Evolutionary conservation across 2,329 filamentous ascomycete species (phyloP).

Genomic region (Periconia sp.): DNA sequence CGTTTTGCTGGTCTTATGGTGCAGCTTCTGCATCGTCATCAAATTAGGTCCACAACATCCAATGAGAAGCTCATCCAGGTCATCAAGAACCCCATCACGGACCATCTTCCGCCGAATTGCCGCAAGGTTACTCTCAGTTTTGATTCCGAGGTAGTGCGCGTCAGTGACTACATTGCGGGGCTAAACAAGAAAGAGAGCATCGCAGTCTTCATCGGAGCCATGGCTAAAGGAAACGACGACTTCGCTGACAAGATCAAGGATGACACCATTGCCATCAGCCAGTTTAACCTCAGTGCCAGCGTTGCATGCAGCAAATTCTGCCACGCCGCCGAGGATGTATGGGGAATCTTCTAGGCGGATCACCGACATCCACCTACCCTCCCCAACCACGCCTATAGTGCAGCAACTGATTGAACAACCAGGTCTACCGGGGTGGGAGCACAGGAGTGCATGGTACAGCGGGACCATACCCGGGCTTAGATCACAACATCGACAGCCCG

Average conservation of each 20-base stretch:
- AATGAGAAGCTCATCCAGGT: constrained; percentile 97
- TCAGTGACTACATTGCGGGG: constrained; percentile 83
- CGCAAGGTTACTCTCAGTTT: constrained; percentile 97
- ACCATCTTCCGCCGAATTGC: constrained; percentile 95
- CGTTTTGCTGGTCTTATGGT: constrained; percentile 99
- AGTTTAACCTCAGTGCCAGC: constrained; percentile 94
- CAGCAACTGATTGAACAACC: constrained; percentile 17
- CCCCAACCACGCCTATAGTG: constrained; percentile 27
- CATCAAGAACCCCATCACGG: constrained; percentile 96
- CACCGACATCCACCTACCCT: constrained; percentile 21
- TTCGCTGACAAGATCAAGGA: constrained; percentile 95
- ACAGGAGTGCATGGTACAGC: constrained; percentile 31
- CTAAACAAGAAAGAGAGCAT: constrained; percentile 85
- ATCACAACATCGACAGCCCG: constrained; percentile 72
- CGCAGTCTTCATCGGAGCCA: constrained; percentile 95
- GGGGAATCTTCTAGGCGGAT: constrained; percentile 77
- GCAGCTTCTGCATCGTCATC: constrained; percentile 90
- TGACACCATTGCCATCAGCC: constrained; percentile 97
- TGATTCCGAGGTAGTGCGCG: constrained; percentile 82
- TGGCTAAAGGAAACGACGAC: constrained; percentile 95
- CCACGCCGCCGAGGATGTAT: constrained; percentile 94
- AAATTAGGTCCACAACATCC: constrained; percentile 93
- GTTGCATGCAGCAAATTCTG: constrained; percentile 99
- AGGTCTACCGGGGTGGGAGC: constrained; percentile 18
- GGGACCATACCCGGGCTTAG: constrained; percentile 47